These are phyloP conservation scores for Gynandropsis gynandra DNA, from an alignment of 345 rosid species.

Conservation along the genomic window DNA sequence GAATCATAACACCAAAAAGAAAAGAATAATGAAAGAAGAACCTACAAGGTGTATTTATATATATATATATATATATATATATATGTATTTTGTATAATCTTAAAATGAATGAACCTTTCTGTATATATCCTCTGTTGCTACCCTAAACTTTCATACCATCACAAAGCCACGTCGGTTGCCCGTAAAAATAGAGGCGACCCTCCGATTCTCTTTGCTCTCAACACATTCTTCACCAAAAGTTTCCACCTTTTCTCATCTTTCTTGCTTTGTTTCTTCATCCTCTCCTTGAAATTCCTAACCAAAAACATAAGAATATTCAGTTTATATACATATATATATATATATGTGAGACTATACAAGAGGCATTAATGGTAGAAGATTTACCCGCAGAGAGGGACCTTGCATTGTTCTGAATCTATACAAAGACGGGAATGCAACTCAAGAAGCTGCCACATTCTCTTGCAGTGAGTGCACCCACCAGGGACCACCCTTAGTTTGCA, in stretches of 20 bases:
- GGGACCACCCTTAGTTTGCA: slow-evolving; percentile 68
- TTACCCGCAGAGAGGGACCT: slow-evolving; percentile 73
- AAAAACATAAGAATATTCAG: neutral
- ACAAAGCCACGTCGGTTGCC: slow-evolving; percentile 24
- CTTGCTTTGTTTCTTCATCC: slow-evolving; percentile 55
- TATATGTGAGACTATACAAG: too few relatives aligned
- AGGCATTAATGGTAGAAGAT: neutral
- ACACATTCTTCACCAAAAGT: slow-evolving; percentile 60
- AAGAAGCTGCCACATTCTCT: slow-evolving; percentile 87
- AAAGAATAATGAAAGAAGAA: too few relatives aligned
- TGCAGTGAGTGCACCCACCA: slow-evolving; percentile 72
- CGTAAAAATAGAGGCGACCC: slow-evolving; percentile 47
- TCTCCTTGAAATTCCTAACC: slow-evolving; percentile 56
- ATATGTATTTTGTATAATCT: slow-evolving; percentile 14
- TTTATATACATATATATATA: too few relatives aligned
- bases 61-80: slow-evolving; percentile 7
- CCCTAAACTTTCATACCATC: neutral
- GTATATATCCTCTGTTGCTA: too few relatives aligned
- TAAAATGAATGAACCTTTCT: too few relatives aligned
- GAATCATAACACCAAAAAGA: too few relatives aligned
- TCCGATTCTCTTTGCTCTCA: slow-evolving; percentile 49
- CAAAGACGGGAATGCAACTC: slow-evolving; percentile 84
- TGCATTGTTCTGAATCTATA: slow-evolving; percentile 42
- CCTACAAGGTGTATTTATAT: too few relatives aligned
- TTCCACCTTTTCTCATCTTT: slow-evolving; percentile 71